A percentile compares a stretch with the other conserved stretches of the same genome.
Conservation (phyloP, 441 rosid species). For the Erodium moschatum region DNA sequence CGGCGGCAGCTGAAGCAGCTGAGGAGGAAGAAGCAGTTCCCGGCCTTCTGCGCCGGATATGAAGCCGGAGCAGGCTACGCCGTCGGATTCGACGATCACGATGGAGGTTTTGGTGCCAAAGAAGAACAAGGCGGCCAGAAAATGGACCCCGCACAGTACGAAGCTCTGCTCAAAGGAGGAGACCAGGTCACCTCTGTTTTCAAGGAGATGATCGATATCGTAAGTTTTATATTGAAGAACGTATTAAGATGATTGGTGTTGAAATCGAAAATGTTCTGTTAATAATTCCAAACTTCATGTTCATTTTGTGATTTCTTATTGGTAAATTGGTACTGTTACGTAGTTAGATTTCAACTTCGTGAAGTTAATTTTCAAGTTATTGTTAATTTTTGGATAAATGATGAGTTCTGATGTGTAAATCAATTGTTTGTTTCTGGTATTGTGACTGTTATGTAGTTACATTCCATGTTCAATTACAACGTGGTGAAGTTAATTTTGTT, state of each 20-base stretch:
- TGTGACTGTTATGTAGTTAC: too few species aligned
- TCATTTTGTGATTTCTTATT: background rate
- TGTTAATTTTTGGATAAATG: too few species aligned
- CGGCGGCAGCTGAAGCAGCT: conserved; percentile 24
- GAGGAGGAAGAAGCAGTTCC: conserved; percentile 19
- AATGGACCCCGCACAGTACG: conserved; percentile 44
- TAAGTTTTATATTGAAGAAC: too few species aligned
- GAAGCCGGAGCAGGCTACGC: conserved; percentile 63
- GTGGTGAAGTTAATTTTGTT: too few species aligned
- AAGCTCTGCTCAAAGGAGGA: conserved; percentile 76
- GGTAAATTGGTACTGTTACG: background rate
- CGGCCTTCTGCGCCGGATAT: conserved; percentile 36
- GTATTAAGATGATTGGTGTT: background rate
- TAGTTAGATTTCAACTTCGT: background rate
- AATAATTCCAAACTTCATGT: too few species aligned
- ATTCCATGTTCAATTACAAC: too few species aligned
- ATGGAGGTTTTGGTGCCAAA: conserved; percentile 23
- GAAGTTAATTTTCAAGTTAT: background rate
- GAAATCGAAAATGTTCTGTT: background rate
- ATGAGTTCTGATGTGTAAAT: too few species aligned
- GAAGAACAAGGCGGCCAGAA: conserved; percentile 33
- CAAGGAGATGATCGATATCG: conserved; percentile 73
- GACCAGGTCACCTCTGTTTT: conserved; percentile 86
- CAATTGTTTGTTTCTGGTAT: too few species aligned
- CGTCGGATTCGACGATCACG: conserved; percentile 31